Evolutionary conservation across 2,329 filamentous ascomycete species (phyloP).

Genomic region (Diaporthe sp.): DNA sequence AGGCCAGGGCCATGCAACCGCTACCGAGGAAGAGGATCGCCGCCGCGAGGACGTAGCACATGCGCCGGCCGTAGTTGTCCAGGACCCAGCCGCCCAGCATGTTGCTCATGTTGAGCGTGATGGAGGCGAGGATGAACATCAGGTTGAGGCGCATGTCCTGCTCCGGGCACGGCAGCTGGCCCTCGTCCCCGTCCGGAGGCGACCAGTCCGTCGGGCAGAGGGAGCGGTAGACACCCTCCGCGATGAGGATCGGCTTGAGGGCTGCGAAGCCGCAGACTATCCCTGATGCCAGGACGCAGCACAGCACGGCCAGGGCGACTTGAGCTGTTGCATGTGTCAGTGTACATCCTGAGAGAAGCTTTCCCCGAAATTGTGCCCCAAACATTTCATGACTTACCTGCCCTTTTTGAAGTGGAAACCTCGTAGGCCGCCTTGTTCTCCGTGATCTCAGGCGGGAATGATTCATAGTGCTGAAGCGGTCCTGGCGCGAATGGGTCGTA

Average conservation of each 20-base stretch:
- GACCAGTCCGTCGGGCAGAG: slow-evolving; percentile 55
- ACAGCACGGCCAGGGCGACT: slow-evolving; percentile 71
- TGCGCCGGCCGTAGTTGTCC: slow-evolving; percentile 74
- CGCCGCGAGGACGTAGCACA: slow-evolving; percentile 72
- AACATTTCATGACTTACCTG: slow-evolving; percentile 43
- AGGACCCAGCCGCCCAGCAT: slow-evolving; percentile 76
- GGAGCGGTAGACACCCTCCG: slow-evolving; percentile 68
- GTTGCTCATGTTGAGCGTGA: slow-evolving; percentile 74
- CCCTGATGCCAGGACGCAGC: slow-evolving; percentile 75
- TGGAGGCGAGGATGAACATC: slow-evolving; percentile 64
- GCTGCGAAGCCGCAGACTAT: slow-evolving; percentile 75
- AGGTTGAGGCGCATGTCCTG: slow-evolving; percentile 69
- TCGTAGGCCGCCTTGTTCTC: slow-evolving; percentile 47
- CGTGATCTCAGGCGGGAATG: slow-evolving; percentile 19
- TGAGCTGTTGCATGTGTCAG: slow-evolving; percentile 60
- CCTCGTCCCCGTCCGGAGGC: not conserved
- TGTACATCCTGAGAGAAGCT: not conserved
- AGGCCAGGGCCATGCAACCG: slow-evolving; percentile 59
- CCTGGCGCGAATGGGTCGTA: slow-evolving; percentile 36
- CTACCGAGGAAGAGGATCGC: slow-evolving; percentile 69
- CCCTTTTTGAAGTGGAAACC: slow-evolving; percentile 45
- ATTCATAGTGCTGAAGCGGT: slow-evolving; percentile 27
- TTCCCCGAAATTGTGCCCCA: too few relatives aligned
- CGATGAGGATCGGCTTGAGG: slow-evolving; percentile 72
- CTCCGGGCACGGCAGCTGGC: slow-evolving; percentile 62